These are phyloP conservation scores for Coemansia sp. DNA, from an alignment of 192 early-diverging fungal genomes.

Conservation along the genomic window DNA sequence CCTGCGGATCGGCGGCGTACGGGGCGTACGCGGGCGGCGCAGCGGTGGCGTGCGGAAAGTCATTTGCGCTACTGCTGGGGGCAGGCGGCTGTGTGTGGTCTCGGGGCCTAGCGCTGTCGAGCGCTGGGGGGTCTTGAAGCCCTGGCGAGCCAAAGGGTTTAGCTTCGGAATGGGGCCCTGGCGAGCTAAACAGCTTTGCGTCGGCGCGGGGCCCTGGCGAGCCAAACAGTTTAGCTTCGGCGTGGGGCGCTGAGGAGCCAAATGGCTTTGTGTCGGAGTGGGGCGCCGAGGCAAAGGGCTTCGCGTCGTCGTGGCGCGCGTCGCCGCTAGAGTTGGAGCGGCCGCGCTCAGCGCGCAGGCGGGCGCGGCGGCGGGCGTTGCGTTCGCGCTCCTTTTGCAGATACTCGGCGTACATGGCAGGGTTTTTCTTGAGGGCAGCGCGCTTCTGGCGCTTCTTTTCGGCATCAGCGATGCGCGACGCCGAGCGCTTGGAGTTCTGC, in stretches of 20 bases:
- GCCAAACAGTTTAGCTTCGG: neutral
- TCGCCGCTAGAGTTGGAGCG: constrained; percentile 41
- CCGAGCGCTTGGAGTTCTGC: constrained; percentile 42
- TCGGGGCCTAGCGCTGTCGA: neutral
- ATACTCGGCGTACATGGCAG: constrained; percentile 50
- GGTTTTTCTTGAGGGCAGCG: constrained; percentile 54
- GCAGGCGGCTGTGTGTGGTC: constrained; percentile 3
- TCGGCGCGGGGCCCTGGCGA: neutral
- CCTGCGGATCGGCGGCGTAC: constrained; percentile 25
- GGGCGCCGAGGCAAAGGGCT: neutral
- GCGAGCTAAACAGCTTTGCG: neutral
- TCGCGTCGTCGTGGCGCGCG: constrained; percentile 7
- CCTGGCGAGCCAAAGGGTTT: neutral
- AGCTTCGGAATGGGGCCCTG: neutral
- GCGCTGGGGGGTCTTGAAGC: neutral
- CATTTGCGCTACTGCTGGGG: constrained; percentile 37
- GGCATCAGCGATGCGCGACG: constrained; percentile 51
- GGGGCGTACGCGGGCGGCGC: constrained; percentile 29
- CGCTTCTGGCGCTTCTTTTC: constrained; percentile 57
- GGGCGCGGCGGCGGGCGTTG: constrained; percentile 51
- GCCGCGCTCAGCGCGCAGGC: constrained; percentile 49
- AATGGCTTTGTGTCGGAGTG: neutral
- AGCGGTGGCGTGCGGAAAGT: constrained; percentile 25
- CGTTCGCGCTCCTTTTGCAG: constrained; percentile 55
- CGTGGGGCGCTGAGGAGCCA: neutral